Conservation (phyloP, 345 rosid species). For the Cardiospermum halicacabum region DNA sequence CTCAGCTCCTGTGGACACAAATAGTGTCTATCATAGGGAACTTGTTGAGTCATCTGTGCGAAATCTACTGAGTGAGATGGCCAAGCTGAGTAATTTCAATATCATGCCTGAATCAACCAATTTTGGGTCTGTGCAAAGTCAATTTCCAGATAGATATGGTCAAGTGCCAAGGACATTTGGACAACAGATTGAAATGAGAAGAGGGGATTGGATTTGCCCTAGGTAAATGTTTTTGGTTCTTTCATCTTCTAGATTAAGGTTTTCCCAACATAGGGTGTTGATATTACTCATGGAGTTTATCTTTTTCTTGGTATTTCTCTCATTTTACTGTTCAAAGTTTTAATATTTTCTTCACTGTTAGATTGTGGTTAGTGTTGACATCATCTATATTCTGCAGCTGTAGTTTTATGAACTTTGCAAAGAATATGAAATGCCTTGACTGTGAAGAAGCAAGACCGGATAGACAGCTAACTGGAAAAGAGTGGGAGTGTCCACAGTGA, state of each 20-base stretch:
- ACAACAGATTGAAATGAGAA: conserved; percentile 67
- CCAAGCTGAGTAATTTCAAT: conserved; percentile 39
- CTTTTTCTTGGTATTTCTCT: conserved; percentile 4
- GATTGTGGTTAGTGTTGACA: conserved; percentile 3
- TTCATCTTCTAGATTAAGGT: background rate
- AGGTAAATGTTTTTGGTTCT: conserved; percentile 37
- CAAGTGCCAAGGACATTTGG: conserved; percentile 36
- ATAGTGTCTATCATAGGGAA: conserved; percentile 28
- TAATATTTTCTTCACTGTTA: background rate
- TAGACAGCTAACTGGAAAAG: conserved; percentile 79
- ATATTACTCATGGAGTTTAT: background rate
- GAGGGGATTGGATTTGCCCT: conserved; percentile 90
- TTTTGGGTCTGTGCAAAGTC: conserved; percentile 30
- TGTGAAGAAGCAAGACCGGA: conserved; percentile 85
- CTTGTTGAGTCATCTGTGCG: conserved; percentile 54
- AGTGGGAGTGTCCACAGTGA: conserved; percentile 99
- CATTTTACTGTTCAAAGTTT: background rate
- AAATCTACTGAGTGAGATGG: conserved; percentile 54
- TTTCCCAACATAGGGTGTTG: conserved; percentile 1
- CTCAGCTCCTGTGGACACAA: conserved; percentile 25
- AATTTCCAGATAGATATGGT: conserved; percentile 36
- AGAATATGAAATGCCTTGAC: conserved; percentile 81
- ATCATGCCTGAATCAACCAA: conserved; percentile 23
- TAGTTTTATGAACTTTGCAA: conserved; percentile 86
- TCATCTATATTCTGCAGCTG: conserved; percentile 56